A percentile compares a stretch with the other conserved stretches of the same genome.
phyloP scores from a whole-genome alignment of 2,329 filamentous ascomycete genomes.

The Sclerotinia minor region DNA sequence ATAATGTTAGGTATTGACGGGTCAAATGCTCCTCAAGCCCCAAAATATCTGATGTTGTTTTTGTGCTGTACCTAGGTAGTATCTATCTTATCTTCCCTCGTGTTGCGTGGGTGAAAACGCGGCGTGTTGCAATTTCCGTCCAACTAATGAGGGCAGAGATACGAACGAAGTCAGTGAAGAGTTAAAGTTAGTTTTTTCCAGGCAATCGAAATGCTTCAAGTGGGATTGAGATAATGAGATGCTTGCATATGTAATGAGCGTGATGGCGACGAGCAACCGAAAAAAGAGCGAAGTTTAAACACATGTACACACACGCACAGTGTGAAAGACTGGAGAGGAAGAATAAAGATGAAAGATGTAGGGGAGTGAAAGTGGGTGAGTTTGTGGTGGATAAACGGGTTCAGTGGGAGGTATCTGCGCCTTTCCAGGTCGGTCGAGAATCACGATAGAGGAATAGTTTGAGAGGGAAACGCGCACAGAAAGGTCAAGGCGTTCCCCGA shows the following conservation, averaged over 20 bases:
- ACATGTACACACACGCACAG: neutral
- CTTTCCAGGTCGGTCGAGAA: conserved; percentile 2
- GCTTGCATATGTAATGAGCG: conserved; percentile 23
- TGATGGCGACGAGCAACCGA: conserved; percentile 25
- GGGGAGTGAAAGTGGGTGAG: neutral
- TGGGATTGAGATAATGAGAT: neutral
- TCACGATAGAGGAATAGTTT: neutral
- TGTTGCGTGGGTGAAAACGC: neutral
- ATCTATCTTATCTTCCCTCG: neutral
- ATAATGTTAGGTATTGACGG: conserved; percentile 24
- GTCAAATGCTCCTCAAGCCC: conserved; percentile 17
- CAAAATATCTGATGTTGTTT: neutral
- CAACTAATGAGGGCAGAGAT: neutral
- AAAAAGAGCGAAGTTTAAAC: conserved; percentile 8
- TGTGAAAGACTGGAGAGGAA: neutral
- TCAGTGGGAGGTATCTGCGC: neutral
- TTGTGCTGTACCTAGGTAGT: neutral
- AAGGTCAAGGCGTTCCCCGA: conserved; percentile 19
- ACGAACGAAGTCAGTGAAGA: conserved; percentile 14
- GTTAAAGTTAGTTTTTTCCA: neutral
- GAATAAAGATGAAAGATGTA: conserved; percentile 14
- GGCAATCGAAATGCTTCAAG: neutral
- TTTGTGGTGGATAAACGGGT: neutral
- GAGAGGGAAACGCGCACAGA: neutral
- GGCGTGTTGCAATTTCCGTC: neutral